A percentile compares a stretch with the other conserved stretches of the same genome.
phyloP scores from a whole-genome alignment of 176 grass and related monocot genomes.

The Triticum turgidum region DNA sequence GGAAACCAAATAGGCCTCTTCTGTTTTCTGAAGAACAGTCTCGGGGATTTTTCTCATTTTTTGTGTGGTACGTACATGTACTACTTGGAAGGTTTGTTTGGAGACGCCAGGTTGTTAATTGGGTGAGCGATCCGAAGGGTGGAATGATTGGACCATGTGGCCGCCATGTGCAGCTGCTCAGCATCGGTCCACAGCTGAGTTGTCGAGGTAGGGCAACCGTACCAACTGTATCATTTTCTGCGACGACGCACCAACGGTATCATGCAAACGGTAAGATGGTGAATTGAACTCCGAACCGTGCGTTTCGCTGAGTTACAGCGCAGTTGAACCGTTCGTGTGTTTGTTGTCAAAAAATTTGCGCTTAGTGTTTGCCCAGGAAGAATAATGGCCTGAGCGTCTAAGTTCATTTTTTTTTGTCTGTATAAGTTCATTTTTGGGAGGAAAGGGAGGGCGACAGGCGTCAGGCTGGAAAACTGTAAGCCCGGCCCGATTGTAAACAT shows the following conservation, averaged over 20 bases:
- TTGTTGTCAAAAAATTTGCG: too few relatives aligned
- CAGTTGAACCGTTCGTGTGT: too few relatives aligned
- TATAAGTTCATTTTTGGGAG: too few relatives aligned
- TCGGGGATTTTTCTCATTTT: background rate
- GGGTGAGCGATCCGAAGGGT: constrained; percentile 24
- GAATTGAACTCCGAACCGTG: too few relatives aligned
- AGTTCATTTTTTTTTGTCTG: too few relatives aligned
- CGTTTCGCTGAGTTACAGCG: too few relatives aligned
- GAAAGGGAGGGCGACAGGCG: too few relatives aligned
- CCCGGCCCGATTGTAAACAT: too few relatives aligned
- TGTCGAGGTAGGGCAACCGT: constrained; percentile 14
- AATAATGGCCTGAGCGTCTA: too few relatives aligned
- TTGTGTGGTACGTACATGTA: background rate
- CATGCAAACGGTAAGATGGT: background rate
- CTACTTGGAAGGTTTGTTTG: background rate
- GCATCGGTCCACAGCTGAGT: constrained; percentile 39
- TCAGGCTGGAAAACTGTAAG: too few relatives aligned
- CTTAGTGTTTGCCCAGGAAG: too few relatives aligned
- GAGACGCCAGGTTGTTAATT: background rate
- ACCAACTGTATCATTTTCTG: constrained; percentile 11
- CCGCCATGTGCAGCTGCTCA: constrained; percentile 31
- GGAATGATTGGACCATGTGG: constrained; percentile 52
- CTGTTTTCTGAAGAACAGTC: background rate
- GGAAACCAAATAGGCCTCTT: background rate
- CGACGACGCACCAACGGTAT: background rate